Conservation (phyloP, 139 green algal genomes). For the Trebouxia sp. region DNA sequence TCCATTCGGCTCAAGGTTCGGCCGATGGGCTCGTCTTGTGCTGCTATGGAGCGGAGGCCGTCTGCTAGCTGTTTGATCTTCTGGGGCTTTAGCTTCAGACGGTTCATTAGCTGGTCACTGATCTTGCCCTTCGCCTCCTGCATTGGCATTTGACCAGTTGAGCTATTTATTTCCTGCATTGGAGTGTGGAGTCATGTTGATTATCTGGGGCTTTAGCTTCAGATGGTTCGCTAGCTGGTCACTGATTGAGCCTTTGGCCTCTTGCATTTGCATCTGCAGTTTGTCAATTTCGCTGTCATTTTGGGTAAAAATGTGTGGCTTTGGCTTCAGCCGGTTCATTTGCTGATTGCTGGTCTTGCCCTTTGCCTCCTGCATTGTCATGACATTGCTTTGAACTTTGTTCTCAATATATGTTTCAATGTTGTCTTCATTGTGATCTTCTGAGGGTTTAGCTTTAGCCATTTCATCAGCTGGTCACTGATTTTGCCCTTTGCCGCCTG, state of each 20-base stretch:
- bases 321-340: conserved; percentile 83
- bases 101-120: conserved; percentile 83
- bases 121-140: conserved; percentile 67
- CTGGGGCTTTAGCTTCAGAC: conserved; percentile 89
- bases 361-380: conserved; percentile 68
- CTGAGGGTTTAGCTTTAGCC: conserved; percentile 88
- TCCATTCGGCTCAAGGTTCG: conserved; percentile 68
- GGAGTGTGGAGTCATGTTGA: conserved; percentile 44
- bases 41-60: conserved; percentile 86
- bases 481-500: conserved; percentile 50
- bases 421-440: conserved; percentile 72
- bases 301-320: background rate
- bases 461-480: conserved; percentile 83
- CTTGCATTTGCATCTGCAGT: too few species aligned
- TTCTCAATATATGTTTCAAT: conserved; percentile 64
- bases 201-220: conserved; percentile 89
- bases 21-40: conserved; percentile 82
- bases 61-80: conserved; percentile 90
- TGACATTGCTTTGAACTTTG: conserved; percentile 5
- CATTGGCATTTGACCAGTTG: conserved; percentile 55
- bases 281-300: too few species aligned
- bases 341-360: conserved; percentile 74
- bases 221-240: conserved; percentile 88
- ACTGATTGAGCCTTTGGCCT: conserved; percentile 61
- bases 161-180: conserved; percentile 66